A percentile compares a stretch with the other conserved stretches of the same genome.
Conservation (phyloP, 2,329 filamentous ascomycete species). For the Aspergillus spinulosporus region DNA sequence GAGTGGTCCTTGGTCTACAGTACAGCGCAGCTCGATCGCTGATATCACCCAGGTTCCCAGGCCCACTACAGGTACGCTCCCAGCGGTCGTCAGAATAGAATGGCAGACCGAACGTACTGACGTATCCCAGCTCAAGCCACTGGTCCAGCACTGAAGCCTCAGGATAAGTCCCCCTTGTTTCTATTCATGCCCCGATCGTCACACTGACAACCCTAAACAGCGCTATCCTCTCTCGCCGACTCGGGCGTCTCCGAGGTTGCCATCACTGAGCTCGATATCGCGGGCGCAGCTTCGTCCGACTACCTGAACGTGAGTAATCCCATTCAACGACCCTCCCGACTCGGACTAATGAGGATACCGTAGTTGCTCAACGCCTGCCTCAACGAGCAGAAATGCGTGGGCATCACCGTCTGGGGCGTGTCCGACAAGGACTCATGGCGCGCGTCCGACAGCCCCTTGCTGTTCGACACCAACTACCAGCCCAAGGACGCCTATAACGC, state of each 20-base stretch:
- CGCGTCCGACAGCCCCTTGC: slow-evolving; percentile 35
- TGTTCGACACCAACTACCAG: slow-evolving; percentile 45
- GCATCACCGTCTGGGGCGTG: slow-evolving; percentile 64
- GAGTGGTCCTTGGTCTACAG: slow-evolving; percentile 20
- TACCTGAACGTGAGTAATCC: slow-evolving; percentile 51
- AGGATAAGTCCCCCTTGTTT: slow-evolving; percentile 19
- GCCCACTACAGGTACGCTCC: slow-evolving; percentile 48
- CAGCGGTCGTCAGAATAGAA: no score
- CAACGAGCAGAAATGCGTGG: slow-evolving; percentile 59
- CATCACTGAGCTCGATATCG: slow-evolving; percentile 69
- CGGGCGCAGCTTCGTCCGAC: slow-evolving; percentile 55
- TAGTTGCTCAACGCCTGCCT: slow-evolving; percentile 57
- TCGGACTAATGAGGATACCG: slow-evolving; percentile 16
- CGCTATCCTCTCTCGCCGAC: slow-evolving; percentile 55
- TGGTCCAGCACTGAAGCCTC: slow-evolving; percentile 15
- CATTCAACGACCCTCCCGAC: slow-evolving; percentile 10
- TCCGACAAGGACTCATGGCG: slow-evolving; percentile 49
- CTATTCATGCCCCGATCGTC: not conserved
- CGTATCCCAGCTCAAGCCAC: slow-evolving; percentile 33
- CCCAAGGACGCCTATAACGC: slow-evolving; percentile 46
- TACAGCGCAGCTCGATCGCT: not conserved
- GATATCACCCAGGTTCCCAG: slow-evolving; percentile 51
- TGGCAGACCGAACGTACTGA: no score
- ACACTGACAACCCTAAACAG: slow-evolving; percentile 36
- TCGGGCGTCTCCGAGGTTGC: slow-evolving; percentile 59